Conservation (phyloP, 371 early-diverging fungal species). For the Dentiscutata heterogama region DNA sequence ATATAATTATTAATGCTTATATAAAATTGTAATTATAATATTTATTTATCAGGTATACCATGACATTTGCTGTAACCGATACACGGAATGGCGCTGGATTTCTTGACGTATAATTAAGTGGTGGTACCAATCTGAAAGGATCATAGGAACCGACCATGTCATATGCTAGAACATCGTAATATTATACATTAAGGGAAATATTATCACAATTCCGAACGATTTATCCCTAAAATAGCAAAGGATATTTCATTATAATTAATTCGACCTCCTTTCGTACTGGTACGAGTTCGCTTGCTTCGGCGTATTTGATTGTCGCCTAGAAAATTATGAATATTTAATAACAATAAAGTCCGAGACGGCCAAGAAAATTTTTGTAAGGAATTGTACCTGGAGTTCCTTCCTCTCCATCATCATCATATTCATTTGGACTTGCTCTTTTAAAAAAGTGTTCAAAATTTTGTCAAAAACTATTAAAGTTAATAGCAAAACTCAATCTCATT, state of each 20-base stretch:
- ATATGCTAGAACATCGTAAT: constrained; percentile 38
- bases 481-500: neutral
- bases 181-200: neutral
- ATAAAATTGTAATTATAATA: neutral
- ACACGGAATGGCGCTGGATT: constrained; percentile 71
- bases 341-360: neutral
- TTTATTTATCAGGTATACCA: constrained; percentile 59
- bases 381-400: neutral
- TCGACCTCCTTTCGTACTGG: neutral
- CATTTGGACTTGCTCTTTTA: neutral
- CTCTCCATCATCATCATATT: neutral
- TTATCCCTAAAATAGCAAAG: constrained; percentile 7
- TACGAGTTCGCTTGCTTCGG: constrained; percentile 26
- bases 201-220: neutral
- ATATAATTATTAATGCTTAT: neutral
- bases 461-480: neutral
- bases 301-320: constrained; percentile 9
- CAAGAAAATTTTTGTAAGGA: neutral
- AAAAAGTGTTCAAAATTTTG: neutral
- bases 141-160: constrained; percentile 50
- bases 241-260: constrained; percentile 45
- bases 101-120: constrained; percentile 62
- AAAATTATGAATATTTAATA: neutral
- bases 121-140: constrained; percentile 75
- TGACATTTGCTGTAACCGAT: constrained; percentile 65